phyloP scores from a whole-genome alignment of 768 basidiomycete genomes.

The Cystofilobasidium bisporidii region DNA sequence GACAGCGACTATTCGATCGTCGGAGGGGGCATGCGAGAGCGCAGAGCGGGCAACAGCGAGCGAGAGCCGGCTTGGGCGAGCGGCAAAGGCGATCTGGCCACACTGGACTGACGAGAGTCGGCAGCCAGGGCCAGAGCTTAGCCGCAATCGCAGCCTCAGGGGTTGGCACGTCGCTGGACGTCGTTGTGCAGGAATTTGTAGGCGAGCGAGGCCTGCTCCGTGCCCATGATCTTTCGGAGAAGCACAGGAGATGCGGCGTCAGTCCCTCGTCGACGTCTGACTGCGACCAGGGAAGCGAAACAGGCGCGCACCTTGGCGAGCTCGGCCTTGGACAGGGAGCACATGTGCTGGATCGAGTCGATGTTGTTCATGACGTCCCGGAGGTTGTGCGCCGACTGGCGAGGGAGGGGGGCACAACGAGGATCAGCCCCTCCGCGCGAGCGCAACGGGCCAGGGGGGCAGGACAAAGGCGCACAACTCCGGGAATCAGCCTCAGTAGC shows the following conservation, averaged over 20 bases:
- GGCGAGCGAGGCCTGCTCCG: constrained; percentile 7
- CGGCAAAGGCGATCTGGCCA: too few relatives aligned
- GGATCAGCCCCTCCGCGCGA: too few relatives aligned
- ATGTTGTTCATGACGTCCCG: constrained; percentile 23
- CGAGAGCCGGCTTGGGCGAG: too few relatives aligned
- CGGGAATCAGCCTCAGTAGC: constrained; percentile 21
- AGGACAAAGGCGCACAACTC: constrained; percentile 20
- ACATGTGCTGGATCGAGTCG: constrained; percentile 18
- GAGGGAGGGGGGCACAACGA: too few relatives aligned
- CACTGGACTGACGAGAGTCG: too few relatives aligned
- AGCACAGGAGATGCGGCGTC: too few relatives aligned
- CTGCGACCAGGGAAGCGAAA: neutral
- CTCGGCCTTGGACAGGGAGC: constrained; percentile 10
- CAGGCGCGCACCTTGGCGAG: constrained; percentile 12
- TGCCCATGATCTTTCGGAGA: constrained; percentile 21
- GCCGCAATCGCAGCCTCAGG: neutral
- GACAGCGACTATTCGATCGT: too few relatives aligned
- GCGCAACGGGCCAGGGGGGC: too few relatives aligned
- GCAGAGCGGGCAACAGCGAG: too few relatives aligned
- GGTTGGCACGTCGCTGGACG: neutral
- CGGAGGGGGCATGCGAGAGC: too few relatives aligned
- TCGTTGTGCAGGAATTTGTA: constrained; percentile 16
- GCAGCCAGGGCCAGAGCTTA: too few relatives aligned
- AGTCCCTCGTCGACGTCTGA: too few relatives aligned
- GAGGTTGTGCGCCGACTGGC: constrained; percentile 17